These are phyloP conservation scores for Suillus occidentalis DNA, from an alignment of 768 basidiomycete genomes.

Conservation along the genomic window DNA sequence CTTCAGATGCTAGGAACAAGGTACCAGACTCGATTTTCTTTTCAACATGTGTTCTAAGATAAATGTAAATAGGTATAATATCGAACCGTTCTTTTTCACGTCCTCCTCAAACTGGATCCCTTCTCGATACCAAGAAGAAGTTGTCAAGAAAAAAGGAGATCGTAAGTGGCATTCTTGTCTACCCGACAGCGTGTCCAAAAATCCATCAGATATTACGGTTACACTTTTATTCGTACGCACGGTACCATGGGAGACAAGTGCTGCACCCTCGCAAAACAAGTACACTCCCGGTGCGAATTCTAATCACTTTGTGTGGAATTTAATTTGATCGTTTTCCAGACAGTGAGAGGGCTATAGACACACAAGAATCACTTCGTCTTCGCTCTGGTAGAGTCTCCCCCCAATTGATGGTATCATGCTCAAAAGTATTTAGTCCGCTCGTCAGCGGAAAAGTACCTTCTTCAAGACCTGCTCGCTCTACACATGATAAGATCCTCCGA, in stretches of 20 bases:
- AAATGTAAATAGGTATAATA: slow-evolving; percentile 24
- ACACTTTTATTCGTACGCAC: slow-evolving; percentile 45
- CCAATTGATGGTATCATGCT: too few species aligned
- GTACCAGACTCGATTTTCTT: slow-evolving; percentile 26
- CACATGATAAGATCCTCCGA: slow-evolving; percentile 35
- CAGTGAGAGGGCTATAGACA: slow-evolving; percentile 1
- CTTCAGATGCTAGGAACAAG: slow-evolving; percentile 52
- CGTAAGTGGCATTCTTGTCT: slow-evolving; percentile 21
- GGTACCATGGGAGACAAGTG: slow-evolving; percentile 31
- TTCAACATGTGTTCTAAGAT: background rate
- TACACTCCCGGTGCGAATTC: background rate
- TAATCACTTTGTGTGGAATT: background rate
- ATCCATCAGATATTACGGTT: slow-evolving; percentile 45
- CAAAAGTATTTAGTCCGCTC: background rate
- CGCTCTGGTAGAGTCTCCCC: slow-evolving; percentile 8
- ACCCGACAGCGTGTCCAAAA: background rate
- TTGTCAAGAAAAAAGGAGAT: slow-evolving; percentile 25
- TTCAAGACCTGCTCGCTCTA: slow-evolving; percentile 40
- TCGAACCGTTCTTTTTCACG: slow-evolving; percentile 37
- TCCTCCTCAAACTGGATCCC: slow-evolving; percentile 34
- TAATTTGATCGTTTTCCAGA: slow-evolving; percentile 13
- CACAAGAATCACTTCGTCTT: slow-evolving; percentile 20
- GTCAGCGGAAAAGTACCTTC: slow-evolving; percentile 23
- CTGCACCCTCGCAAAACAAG: slow-evolving; percentile 19
- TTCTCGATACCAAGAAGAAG: slow-evolving; percentile 31